These are phyloP conservation scores for Xerocomellus intermedius DNA, from an alignment of 768 basidiomycete genomes.

Conservation along the genomic window DNA sequence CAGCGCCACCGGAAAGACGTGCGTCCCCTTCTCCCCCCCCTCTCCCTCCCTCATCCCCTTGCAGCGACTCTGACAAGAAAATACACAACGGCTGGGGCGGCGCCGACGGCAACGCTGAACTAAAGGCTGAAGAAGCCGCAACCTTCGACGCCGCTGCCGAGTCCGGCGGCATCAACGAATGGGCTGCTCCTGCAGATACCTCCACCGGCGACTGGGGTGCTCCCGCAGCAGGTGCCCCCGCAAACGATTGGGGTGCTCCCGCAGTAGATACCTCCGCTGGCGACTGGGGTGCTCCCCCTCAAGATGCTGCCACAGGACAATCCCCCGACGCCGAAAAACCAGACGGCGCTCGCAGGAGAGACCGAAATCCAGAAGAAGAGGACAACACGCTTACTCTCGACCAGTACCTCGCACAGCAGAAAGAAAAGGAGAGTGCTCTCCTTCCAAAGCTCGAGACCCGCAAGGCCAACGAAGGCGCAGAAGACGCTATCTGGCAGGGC, in stretches of 20 bases:
- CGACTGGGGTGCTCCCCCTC: constrained; percentile 39
- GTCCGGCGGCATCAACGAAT: constrained; percentile 31
- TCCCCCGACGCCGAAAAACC: constrained; percentile 37
- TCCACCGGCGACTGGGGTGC: constrained; percentile 37
- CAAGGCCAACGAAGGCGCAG: constrained; percentile 79
- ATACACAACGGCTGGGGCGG: constrained; percentile 94
- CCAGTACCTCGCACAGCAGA: constrained; percentile 84
- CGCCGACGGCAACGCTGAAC: constrained; percentile 81
- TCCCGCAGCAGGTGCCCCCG: constrained; percentile 14
- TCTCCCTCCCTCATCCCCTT: constrained; percentile 11
- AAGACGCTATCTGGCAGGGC: constrained; percentile 68
- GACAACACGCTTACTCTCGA: constrained; percentile 94
- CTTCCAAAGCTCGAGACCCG: constrained; percentile 78
- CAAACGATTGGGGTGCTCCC: constrained; percentile 36
- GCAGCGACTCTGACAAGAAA: constrained; percentile 93
- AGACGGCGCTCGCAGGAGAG: constrained; percentile 42
- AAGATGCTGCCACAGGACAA: constrained; percentile 29
- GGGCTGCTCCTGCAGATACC: constrained; percentile 30
- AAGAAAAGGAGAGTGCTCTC: constrained; percentile 51
- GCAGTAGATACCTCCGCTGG: constrained; percentile 29
- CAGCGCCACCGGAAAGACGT: constrained; percentile 83
- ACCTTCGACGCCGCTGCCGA: constrained; percentile 67
- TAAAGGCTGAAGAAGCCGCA: constrained; percentile 77
- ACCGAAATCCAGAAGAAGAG: constrained; percentile 76
- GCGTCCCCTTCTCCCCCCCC: constrained; percentile 29